Conservation (phyloP, 2,329 filamentous ascomycete genomes). For the Fusarium sp. region DNA sequence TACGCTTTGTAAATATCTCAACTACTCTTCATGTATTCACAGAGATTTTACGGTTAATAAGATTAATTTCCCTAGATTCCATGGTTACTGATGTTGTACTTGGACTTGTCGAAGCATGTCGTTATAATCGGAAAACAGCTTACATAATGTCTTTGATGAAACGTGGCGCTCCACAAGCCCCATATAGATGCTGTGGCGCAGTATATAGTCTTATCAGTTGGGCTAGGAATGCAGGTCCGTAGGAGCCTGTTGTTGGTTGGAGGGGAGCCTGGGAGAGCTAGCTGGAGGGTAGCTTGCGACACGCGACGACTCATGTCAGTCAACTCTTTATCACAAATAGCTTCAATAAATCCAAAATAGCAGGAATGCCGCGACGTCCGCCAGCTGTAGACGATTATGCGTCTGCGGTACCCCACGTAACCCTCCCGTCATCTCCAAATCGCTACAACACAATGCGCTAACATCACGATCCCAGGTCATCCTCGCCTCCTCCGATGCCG, state of each 20-base stretch:
- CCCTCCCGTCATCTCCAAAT: constrained; percentile 30
- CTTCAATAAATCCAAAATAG: constrained; percentile 15
- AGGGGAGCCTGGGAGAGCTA: constrained; percentile 20
- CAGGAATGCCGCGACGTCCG: constrained; percentile 59
- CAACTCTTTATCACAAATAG: constrained; percentile 24
- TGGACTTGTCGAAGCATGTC: neutral
- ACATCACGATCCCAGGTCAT: constrained; percentile 74
- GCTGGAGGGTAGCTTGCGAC: constrained; percentile 29
- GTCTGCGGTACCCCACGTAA: constrained; percentile 60
- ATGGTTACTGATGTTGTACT: neutral
- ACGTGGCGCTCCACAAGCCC: neutral
- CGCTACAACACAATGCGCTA: constrained; percentile 17
- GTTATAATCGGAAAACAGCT: neutral
- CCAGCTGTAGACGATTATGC: constrained; percentile 61
- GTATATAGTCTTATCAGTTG: neutral
- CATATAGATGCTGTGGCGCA: neutral
- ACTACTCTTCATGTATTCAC: rapidly evolving
- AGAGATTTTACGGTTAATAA: neutral
- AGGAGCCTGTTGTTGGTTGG: constrained; percentile 14
- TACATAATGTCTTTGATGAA: neutral
- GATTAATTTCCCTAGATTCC: neutral
- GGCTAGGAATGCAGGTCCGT: neutral
- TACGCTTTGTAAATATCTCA: neutral
- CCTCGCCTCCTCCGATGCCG: constrained; percentile 87
- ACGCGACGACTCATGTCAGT: constrained; percentile 30